phyloP scores from a whole-genome alignment of 164 flowering plant genomes.

The Nymphaea thermarum region DNA sequence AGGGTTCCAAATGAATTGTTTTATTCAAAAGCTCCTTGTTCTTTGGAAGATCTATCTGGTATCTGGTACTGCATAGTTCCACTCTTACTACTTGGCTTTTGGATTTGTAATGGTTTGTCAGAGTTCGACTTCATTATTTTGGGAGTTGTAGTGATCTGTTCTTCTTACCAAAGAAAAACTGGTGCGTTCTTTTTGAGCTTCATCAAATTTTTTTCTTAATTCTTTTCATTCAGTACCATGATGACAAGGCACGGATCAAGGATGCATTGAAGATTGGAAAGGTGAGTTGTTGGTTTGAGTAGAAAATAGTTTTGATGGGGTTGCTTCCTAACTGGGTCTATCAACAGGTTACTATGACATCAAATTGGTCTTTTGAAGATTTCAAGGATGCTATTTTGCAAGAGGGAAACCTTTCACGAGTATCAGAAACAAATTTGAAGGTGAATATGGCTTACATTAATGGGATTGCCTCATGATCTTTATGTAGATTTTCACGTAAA shows the following conservation, averaged over 20 bases:
- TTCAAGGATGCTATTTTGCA: constrained; percentile 52
- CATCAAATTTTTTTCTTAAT: not conserved
- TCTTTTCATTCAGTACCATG: constrained; percentile 52
- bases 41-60: too few species aligned
- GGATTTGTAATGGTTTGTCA: too few species aligned
- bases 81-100: too few species aligned
- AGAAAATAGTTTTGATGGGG: too few species aligned
- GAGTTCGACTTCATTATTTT: too few species aligned
- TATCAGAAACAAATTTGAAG: constrained; percentile 67
- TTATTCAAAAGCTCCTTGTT: too few species aligned
- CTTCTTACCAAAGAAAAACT: constrained; percentile 29
- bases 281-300: constrained; percentile 21
- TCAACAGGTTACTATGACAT: constrained; percentile 38
- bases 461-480: too few species aligned
- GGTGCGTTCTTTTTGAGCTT: constrained; percentile 22
- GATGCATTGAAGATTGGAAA: constrained; percentile 62
- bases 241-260: constrained; percentile 65
- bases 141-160: too few species aligned
- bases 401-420: constrained; percentile 20
- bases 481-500: too few species aligned
- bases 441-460: constrained; percentile 15
- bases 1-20: too few species aligned
- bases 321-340: not conserved
- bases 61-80: too few species aligned
- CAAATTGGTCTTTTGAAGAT: constrained; percentile 63